Conservation (phyloP, 179 eudicot genomes). For the Beta macrorhiza region DNA sequence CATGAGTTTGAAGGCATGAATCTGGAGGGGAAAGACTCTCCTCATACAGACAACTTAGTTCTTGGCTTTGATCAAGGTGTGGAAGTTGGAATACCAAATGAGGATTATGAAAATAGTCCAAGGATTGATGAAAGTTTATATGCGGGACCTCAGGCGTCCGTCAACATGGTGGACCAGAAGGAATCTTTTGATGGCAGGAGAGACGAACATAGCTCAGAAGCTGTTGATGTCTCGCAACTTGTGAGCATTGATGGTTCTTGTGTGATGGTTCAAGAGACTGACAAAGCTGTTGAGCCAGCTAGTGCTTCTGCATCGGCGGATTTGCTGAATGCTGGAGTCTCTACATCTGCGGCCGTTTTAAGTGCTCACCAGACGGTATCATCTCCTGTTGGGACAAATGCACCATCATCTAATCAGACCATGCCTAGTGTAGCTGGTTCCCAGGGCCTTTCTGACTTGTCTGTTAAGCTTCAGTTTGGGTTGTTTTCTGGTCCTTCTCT, state of each 20-base stretch:
- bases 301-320: constrained; percentile 32
- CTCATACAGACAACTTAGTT: constrained; percentile 59
- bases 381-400: constrained; percentile 33
- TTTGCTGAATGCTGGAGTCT: constrained; percentile 30
- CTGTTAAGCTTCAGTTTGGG: constrained; percentile 89
- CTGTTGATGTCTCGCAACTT: constrained; percentile 30
- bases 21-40: constrained; percentile 47
- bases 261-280: constrained; percentile 31
- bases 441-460: constrained; percentile 52
- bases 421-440: constrained; percentile 41
- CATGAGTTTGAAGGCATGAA: constrained; percentile 63
- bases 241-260: constrained; percentile 27
- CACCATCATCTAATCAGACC: constrained; percentile 31
- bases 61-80: constrained; percentile 96
- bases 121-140: constrained; percentile 38
- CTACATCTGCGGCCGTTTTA: constrained; percentile 28
- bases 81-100: constrained; percentile 76
- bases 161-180: constrained; percentile 29
- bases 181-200: constrained; percentile 39
- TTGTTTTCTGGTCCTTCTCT: constrained; percentile 91
- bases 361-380: constrained; percentile 35
- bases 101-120: constrained; percentile 57
- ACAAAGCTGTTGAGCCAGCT: constrained; percentile 32
- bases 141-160: constrained; percentile 39
- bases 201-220: constrained; percentile 35